phyloP scores from a whole-genome alignment of 148 eudicot genomes.

The Vaccinium myrtillus region DNA sequence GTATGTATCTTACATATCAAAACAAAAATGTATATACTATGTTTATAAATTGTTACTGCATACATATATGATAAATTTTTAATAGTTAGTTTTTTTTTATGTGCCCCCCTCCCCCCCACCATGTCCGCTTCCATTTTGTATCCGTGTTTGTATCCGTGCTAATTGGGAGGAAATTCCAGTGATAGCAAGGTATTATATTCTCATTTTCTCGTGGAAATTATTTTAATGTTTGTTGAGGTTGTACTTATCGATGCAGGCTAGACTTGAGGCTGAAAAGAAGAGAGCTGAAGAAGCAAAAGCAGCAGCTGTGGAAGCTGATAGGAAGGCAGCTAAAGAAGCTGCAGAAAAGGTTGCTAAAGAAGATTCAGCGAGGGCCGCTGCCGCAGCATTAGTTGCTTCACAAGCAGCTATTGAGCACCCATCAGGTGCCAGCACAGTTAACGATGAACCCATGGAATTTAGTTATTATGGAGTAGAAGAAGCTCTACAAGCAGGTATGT shows the following conservation, averaged over 20 bases:
- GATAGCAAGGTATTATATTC: no score
- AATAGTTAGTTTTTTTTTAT: no score
- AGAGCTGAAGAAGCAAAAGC: neutral
- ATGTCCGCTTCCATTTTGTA: no score
- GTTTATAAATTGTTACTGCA: no score
- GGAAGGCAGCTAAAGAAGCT: conserved; percentile 50
- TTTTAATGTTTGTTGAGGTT: neutral
- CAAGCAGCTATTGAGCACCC: neutral
- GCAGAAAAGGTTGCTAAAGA: conserved; percentile 44
- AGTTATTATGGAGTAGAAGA: conserved; percentile 20
- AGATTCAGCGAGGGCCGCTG: conserved; percentile 31
- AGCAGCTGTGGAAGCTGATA: no score
- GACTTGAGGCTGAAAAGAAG: conserved; percentile 51
- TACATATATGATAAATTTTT: no score
- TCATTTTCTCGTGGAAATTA: no score
- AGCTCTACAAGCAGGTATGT: conserved; percentile 43
- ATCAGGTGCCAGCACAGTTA: conserved; percentile 8
- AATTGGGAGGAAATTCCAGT: no score
- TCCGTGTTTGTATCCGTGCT: no score
- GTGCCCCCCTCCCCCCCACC: no score
- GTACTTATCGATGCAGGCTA: conserved; percentile 44
- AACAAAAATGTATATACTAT: no score
- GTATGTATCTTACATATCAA: no score
- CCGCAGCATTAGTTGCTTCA: conserved; percentile 22
- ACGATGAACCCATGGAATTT: conserved; percentile 26